Conservation (phyloP, 257 asterid species). For the Linaria vulgaris region DNA sequence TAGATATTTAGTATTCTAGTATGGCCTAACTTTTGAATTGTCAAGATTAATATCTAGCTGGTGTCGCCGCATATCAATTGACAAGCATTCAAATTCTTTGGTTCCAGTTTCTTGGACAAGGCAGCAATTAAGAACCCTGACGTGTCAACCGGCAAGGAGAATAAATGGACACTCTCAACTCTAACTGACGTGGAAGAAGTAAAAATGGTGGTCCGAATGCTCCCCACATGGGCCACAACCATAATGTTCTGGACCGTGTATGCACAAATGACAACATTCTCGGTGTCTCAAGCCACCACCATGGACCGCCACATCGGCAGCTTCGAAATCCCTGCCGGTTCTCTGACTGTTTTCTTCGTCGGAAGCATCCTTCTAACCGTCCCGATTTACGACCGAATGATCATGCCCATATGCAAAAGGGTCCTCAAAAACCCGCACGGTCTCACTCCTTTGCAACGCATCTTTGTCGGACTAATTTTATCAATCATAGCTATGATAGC, state of each 20-base stretch:
- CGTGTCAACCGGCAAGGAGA: constrained; percentile 17
- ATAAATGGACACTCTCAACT: constrained; percentile 66
- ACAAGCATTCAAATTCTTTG: background rate
- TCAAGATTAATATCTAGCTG: too few species aligned
- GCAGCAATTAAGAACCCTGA: constrained; percentile 65
- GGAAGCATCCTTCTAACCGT: constrained; percentile 64
- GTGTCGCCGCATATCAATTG: background rate
- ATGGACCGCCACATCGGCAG: constrained; percentile 60
- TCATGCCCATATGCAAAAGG: constrained; percentile 43
- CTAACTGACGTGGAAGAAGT: constrained; percentile 88
- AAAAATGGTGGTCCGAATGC: constrained; percentile 62
- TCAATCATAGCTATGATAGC: constrained; percentile 60
- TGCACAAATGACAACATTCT: constrained; percentile 89
- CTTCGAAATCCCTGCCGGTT: constrained; percentile 67
- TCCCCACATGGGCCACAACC: constrained; percentile 90
- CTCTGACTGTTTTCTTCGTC: constrained; percentile 74
- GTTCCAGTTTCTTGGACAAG: constrained; percentile 57
- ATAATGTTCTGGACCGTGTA: constrained; percentile 74
- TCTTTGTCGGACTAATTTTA: constrained; percentile 51
- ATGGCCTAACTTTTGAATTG: too few species aligned
- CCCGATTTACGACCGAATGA: constrained; percentile 51
- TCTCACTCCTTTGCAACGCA: constrained; percentile 64
- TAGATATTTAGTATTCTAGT: too few species aligned
- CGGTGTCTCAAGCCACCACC: constrained; percentile 81
- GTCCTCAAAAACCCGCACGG: constrained; percentile 54